phyloP scores from a whole-genome alignment of 2,329 filamentous ascomycete species.

The Penicillium rolfsii region DNA sequence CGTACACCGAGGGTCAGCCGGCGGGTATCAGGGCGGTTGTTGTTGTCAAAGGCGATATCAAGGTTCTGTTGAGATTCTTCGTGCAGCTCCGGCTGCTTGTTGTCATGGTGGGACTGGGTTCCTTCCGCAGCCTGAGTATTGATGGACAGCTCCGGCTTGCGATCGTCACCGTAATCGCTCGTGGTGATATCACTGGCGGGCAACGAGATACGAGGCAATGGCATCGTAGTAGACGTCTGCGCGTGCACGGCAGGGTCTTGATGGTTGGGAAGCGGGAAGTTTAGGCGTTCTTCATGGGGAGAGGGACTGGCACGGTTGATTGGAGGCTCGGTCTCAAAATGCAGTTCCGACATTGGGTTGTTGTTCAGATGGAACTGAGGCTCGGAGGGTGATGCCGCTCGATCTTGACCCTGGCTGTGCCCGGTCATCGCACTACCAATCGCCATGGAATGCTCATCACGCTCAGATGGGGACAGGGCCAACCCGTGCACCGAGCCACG shows the following conservation, averaged over 20 bases:
- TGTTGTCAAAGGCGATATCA: constrained; percentile 27
- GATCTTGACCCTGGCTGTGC: neutral
- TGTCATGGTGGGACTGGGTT: constrained; percentile 23
- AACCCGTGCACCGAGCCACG: constrained; percentile 18
- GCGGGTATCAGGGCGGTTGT: constrained; percentile 47
- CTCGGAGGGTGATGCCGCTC: constrained; percentile 13
- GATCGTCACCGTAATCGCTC: constrained; percentile 60
- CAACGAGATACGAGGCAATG: constrained; percentile 43
- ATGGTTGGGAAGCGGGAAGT: constrained; percentile 29
- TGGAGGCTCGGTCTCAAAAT: constrained; percentile 22
- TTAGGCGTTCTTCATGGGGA: constrained; percentile 21
- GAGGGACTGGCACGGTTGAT: neutral
- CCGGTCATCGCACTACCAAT: constrained; percentile 20
- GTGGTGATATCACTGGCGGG: constrained; percentile 55
- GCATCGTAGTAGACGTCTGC: constrained; percentile 19
- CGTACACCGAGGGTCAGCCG: constrained; percentile 68
- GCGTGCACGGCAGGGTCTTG: constrained; percentile 17
- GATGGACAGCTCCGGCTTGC: constrained; percentile 53
- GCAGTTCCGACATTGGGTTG: constrained; percentile 22
- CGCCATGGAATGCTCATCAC: constrained; percentile 19
- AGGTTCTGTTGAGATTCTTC: constrained; percentile 32
- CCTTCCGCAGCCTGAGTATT: constrained; percentile 35
- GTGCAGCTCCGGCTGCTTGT: constrained; percentile 27
- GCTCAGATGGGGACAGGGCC: constrained; percentile 14
- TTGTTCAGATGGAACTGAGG: constrained; percentile 17